phyloP scores from a whole-genome alignment of 352 stramenopile genomes.

The Phytophthora pistaciae region DNA sequence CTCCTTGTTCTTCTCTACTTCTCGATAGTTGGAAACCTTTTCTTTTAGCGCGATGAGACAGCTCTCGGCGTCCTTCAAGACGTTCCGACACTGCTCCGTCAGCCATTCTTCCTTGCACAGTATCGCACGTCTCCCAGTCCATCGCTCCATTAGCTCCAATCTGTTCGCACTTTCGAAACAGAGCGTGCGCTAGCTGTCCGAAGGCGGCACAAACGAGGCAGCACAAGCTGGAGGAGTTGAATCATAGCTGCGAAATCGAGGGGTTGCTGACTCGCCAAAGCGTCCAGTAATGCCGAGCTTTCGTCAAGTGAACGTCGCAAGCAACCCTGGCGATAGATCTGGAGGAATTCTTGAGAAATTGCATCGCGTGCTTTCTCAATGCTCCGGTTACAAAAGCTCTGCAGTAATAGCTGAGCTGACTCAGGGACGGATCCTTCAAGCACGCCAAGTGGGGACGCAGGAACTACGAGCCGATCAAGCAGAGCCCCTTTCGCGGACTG shows the following conservation, averaged over 20 bases:
- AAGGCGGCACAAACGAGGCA: not conserved
- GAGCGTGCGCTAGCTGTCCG: not conserved
- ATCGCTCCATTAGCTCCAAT: not conserved
- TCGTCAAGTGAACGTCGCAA: not conserved
- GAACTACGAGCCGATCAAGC: not conserved
- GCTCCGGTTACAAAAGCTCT: constrained; percentile 4
- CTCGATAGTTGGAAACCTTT: not conserved
- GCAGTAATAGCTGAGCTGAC: constrained; percentile 12
- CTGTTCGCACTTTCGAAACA: not conserved
- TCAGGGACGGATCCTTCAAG: not conserved
- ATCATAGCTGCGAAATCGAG: not conserved
- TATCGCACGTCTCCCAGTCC: not conserved
- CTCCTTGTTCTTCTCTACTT: not conserved
- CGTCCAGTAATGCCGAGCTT: not conserved
- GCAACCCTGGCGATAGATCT: not conserved
- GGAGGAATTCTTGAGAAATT: not conserved
- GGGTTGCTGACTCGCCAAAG: not conserved
- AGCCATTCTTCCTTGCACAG: constrained; percentile 9
- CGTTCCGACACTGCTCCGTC: not conserved
- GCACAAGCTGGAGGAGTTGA: not conserved
- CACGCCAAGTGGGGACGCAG: not conserved
- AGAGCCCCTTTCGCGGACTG: not conserved
- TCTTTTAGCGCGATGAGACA: not conserved
- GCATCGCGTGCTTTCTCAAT: constrained; percentile 3
- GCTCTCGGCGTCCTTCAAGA: not conserved